Conservation (phyloP, 208 protist species). For the Leishmania lainsoni region DNA sequence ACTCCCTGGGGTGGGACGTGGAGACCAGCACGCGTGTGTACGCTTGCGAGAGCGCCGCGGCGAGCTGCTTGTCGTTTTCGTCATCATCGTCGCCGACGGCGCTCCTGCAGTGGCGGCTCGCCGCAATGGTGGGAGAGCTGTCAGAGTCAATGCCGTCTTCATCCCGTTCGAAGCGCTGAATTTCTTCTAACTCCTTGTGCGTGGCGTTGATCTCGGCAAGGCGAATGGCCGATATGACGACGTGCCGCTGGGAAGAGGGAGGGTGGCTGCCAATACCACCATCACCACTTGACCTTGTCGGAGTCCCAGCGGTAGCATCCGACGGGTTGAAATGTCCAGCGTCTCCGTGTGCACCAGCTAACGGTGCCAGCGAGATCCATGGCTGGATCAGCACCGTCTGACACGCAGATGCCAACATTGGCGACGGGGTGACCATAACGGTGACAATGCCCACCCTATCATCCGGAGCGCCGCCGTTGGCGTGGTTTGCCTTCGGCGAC, state of each 20-base stretch:
- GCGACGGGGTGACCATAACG: not conserved
- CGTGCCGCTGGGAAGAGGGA: not conserved
- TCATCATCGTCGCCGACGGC: constrained; percentile 6
- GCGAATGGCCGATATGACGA: not conserved
- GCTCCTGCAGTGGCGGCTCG: not conserved
- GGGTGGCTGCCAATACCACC: not conserved
- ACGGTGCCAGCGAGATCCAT: constrained; percentile 11
- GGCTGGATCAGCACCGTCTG: constrained; percentile 26
- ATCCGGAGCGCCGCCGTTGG: not conserved
- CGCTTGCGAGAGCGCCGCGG: constrained; percentile 21
- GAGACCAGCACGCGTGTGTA: constrained; percentile 17
- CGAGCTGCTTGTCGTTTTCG: constrained; percentile 20
- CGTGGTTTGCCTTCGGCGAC: not conserved
- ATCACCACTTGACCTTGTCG: not conserved
- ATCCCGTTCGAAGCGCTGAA: constrained; percentile 5
- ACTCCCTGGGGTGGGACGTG: not conserved
- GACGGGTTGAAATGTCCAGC: not conserved
- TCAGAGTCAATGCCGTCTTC: not conserved
- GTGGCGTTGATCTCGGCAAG: constrained; percentile 19
- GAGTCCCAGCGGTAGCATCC: not conserved
- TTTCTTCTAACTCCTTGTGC: constrained; percentile 18
- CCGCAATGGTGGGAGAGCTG: not conserved
- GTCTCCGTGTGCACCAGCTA: not conserved
- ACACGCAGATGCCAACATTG: not conserved
- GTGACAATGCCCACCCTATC: not conserved